Evolutionary conservation across 1,284 basidiomycete species (phyloP), one percentile per base, ranked within the genome.

Genomic region (Cutaneotrichosporon spelunceum): DNA sequence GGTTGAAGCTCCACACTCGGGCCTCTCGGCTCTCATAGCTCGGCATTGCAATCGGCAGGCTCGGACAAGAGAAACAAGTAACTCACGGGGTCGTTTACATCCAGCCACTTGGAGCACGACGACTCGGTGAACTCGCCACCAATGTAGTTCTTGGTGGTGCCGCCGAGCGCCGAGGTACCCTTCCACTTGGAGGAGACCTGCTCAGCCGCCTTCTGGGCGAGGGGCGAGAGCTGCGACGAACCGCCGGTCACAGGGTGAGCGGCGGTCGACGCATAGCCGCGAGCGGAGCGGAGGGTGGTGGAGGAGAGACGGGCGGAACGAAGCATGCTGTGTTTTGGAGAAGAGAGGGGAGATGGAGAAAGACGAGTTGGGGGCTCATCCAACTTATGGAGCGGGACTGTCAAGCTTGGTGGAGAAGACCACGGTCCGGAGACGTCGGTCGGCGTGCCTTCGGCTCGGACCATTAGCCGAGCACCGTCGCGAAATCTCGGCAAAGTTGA

Each of bases 121-220:
- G 89, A 91, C 71, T 94, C 77, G 21, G 62, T 82, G 71, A 94
- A 96, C 79, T 91, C 83, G 36, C 93, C 93, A 29, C 86, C 87
- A 65, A 95, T 89, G 79, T 88, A 94, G 79, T 93, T 93, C 84
- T 89, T 92, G 53, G 91, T 93, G 66, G 83, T 87, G 53, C 85
- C 88, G 19, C 93, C 93, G 16, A 85, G 84, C 36, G 88, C 87
- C 64, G 83, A 90, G 13, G 92, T 93, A 57, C 93, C 93, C 69
- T 87, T 87, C 91, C 92, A 95, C 63, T 72, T 72, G 49, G 66
- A 59, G 19, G 67, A 65, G 50, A 78, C 74, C 58, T 76, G 70
- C 59, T 76, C 67, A 23, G 74, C 74, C 1, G 72, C 74, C 33
- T 70, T 63, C 29, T 60, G 59, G 9, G 71, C 74, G 39, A 76